Percentiles rank a stretch among this genome's conserved stretches.
phyloP scores from a whole-genome alignment of 2,329 filamentous ascomycete species.

The Dothideomycetes sp. region DNA sequence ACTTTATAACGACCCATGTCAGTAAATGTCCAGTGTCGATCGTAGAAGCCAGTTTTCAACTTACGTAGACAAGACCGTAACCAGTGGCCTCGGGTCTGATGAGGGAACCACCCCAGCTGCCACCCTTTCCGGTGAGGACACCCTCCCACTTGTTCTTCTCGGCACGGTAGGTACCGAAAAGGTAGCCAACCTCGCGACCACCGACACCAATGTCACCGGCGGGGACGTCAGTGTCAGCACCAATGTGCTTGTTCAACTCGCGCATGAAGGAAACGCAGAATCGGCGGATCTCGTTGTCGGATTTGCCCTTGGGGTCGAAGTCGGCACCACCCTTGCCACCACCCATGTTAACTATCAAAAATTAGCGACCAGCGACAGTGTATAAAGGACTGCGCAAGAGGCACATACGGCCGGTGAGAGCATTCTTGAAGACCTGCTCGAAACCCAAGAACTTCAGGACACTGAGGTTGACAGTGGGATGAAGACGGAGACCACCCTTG shows the following conservation, averaged over 20 bases:
- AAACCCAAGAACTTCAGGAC: constrained; percentile 95
- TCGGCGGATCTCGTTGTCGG: constrained; percentile 90
- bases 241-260: constrained; percentile 91
- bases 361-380: constrained; percentile 6
- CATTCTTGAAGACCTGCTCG: constrained; percentile 99
- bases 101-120: constrained; percentile 81
- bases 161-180: constrained; percentile 90
- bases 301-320: constrained; percentile 98
- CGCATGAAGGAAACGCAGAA: constrained; percentile 97
- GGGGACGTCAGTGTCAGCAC: constrained; percentile 89
- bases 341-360: constrained; percentile 66
- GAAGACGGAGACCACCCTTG: constrained; percentile 94
- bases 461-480: constrained; percentile 71
- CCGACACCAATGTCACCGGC: constrained; percentile 95
- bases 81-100: constrained; percentile 96
- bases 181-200: constrained; percentile 82
- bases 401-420: constrained; percentile 82
- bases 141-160: constrained; percentile 89
- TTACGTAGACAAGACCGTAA: constrained; percentile 82
- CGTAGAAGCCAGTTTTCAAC: constrained; percentile 15
- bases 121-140: constrained; percentile 91
- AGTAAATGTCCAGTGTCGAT: not conserved
- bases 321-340: constrained; percentile 96
- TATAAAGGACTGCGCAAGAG: constrained; percentile 1
- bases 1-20: constrained; percentile 32